Base-by-base conservation (phyloP, 1,284 basidiomycete species). In the Bondarzewia mesenterica region DNA sequence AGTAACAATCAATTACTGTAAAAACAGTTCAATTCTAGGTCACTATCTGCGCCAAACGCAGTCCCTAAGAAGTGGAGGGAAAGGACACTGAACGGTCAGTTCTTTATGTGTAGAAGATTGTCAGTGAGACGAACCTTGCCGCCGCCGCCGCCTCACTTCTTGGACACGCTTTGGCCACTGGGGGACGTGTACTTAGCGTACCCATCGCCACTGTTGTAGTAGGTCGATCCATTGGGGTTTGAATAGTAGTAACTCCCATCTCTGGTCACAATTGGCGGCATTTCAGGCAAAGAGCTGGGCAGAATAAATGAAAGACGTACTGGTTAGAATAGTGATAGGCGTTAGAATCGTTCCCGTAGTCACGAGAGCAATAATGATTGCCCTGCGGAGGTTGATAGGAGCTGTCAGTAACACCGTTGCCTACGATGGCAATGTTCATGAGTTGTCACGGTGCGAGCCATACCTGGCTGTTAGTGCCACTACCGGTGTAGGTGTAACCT, bases 361-460 rank as follows among this genome's bases (percentile, higher is more conserved):
- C 27, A 10, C 42, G 42, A 18, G n/a, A 32, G 23, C 42, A 44
- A 7, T 21, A 44, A 16, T 44, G 27, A 44, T 44, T 44, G n/a
- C 42, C 42, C 27, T 44, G 47, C 3, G 7, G 29, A 21, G 23
- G 14, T 8, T 14, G 5, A 35, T 20, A 12, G 18, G 10, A 10
- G 22, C 16, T 8, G 12, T 26, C 27, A n/a, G 15, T 3, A 20
- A 23, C 25, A 26, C 14, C 10, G 7, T 8, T 23, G 41, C 18
- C 41, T 14, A 23, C 25, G 42, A 12, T 6, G 8, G 22, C 20
- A n/a, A 26, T 10, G 14, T 18, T 15, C 7, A 26, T 3, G 32
- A 44, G 26, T 8, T 18, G n/a, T 32, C 64, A 29, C n/a, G 26
- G 27, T 18, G 15, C 25, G 7, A 16, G 43, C 14, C 23, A 14